Base-by-base conservation (phyloP, 2,329 filamentous ascomycete species). In the Pseudogymnoascus sp. region DNA sequence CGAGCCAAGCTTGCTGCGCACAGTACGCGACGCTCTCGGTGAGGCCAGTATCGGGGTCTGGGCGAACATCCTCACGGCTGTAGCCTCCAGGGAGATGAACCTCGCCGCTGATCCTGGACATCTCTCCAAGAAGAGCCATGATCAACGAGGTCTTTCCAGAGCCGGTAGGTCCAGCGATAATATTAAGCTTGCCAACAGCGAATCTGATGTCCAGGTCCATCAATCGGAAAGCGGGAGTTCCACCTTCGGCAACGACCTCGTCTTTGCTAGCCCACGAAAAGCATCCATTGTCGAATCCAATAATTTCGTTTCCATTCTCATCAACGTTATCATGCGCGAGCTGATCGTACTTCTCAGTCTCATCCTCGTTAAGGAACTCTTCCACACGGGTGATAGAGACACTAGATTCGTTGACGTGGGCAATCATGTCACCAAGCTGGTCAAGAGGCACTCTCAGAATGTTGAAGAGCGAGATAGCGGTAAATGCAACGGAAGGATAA, bases 341-440 rank as follows among this genome's bases (percentile, higher is more conserved):
- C 73, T 97, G 95, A 38, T 84, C 81, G 73, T 97, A 97, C 75
- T 99, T 99, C 64, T 96, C 91, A 0, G 95, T 99, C 78, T 99
- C 95, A 6, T 95, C 92, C 73, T 99, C 95, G 64, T 83, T 87
- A 44, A 99, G 77, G 71, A 97, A 99, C 70, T 96, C 90, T 72
- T 99, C 93, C 6, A 99, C 91, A 80, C 95, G 93, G 72, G 97
- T 93, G 61, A 99, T 87, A 0, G 95, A 99, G 18, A 99, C 93
- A 78, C 96, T 96, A 23, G 93, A 91, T 76, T 99, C 95, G 77
- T 97, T 92, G 3, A 99, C 93, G 77, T 97, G 95, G 10, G 95
- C 95, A 72, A 97, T 89, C 95, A 99, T 99, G 75, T 99, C 95
- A 60, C 95, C 95, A 62, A 99, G 83, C 77, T 97, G 93, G 74